Evolutionary conservation across 768 basidiomycete genomes (phyloP), one percentile per base, ranked within the genome.

Genomic region (Tricholoma bakamatsutake): DNA sequence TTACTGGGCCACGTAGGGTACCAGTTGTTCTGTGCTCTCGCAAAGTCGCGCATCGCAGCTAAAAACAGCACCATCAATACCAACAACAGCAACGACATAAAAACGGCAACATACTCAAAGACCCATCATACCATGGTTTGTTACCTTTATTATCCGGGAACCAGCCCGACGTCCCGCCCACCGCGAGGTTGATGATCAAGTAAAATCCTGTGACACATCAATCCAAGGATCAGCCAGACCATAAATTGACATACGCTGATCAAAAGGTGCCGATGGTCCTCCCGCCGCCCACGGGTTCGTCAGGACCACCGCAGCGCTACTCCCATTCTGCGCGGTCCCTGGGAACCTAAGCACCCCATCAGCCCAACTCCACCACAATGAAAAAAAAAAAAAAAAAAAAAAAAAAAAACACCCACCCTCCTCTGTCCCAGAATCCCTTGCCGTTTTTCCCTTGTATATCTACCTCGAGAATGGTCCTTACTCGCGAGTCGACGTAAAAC

Each of bases 91-190:
- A 15, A 10, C 11, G 24, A 39, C 15, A 5, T 12, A 17, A 57
- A 39, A 54, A 47, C 24, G 33, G 46, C 47, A 3, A 76, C 78
- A 42, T 61, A 82, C 80, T 78, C 40, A 58, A 61, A 33, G 80
- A 80, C 1, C 76, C 80, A 65, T 92, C 88, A 53, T 85, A 72
- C 90, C 90, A 91, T 13, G 88, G 85, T 67, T 93, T 91, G 53
- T 68, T 75, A 34, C 88, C 90, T 3, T 82, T 72, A 5, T 74
- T 77, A 64, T 96, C 93, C 0, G 89, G 89, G 80, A 94, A 95
- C 88, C 87, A 94, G 21, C 93, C 93, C 57, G 81, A 85, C 52
- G 88, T 93, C 0, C 90, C 91, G 0, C 93, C 93, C 0, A 77
- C 90, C 0, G 85, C 88, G 8, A 94, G 71, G 61, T 87, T 76